A percentile compares a stretch with the other conserved stretches of the same genome.
phyloP scores from a whole-genome alignment of 345 rosid species.

The Crucihimalaya himalaica region DNA sequence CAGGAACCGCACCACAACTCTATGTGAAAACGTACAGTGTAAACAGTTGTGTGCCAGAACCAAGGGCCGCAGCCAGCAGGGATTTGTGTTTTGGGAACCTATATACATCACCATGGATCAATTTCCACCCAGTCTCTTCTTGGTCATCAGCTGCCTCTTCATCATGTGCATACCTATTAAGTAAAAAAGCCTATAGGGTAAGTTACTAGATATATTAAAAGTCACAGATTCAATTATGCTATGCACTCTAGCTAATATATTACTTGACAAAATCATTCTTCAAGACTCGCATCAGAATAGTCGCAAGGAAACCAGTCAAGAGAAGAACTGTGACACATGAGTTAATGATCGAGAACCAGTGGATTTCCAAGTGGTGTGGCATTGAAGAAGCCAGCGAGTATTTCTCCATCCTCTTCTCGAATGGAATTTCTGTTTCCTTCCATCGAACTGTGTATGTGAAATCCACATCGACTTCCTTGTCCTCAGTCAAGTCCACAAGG shows the following conservation, averaged over 20 bases:
- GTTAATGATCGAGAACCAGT: constrained; percentile 64
- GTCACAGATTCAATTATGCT: neutral
- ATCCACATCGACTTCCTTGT: constrained; percentile 52
- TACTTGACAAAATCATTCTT: constrained; percentile 65
- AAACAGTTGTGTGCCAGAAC: constrained; percentile 59
- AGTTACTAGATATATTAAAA: neutral
- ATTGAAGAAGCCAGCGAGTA: constrained; percentile 51
- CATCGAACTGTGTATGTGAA: constrained; percentile 55
- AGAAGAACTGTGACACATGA: constrained; percentile 65
- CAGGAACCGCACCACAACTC: neutral
- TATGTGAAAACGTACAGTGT: constrained; percentile 45
- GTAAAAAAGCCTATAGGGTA: neutral
- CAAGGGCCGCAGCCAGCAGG: constrained; percentile 55
- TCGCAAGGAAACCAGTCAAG: constrained; percentile 62
- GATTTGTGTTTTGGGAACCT: constrained; percentile 54
- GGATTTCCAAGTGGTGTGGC: constrained; percentile 59
- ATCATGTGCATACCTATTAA: constrained; percentile 52
- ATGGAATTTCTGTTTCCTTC: constrained; percentile 55
- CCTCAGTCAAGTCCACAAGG: constrained; percentile 53
- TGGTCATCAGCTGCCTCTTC: constrained; percentile 64
- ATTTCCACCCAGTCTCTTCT: constrained; percentile 61
- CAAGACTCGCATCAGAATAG: constrained; percentile 59
- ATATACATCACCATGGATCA: constrained; percentile 51
- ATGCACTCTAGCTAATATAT: constrained; percentile 23
- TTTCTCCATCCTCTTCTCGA: constrained; percentile 63